Evolutionary conservation across 805 yeast genomes (phyloP), one percentile per base, ranked within the genome.

Genomic region (Hanseniaspora osmophila): DNA sequence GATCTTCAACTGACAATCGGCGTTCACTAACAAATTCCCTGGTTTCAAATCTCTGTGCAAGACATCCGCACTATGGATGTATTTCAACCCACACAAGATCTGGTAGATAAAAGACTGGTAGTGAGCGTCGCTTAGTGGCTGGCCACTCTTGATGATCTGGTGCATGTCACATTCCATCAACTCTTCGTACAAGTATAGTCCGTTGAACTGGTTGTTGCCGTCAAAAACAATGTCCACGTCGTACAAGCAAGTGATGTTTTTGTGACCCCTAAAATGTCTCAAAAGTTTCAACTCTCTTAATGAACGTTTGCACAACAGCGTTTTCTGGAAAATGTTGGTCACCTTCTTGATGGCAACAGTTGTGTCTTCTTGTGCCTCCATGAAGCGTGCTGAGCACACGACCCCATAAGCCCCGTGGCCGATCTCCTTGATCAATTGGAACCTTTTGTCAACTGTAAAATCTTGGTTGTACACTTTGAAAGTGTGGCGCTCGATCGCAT

Each of bases 341-440:
- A 92, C 90, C 60, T 92, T 92, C 64, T 92, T 92, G 57, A 92
- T 87, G 19, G 98, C 98, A 30, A 92, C 96, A 11, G 79, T 74
- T 6, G 87, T 88, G 41, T 82, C 90, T 44, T 79, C 84, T 5
- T 74, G 74, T 1, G 76, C 69, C 45, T 77, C 84, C 3, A 77
- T 71, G 61, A 87, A 88, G 54, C 79, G 76, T 15, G 98, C 98
- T 1, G 95, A 83, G 58, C 96, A 90, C 6, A 92, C 98, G 3
- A 90, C 80, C 38, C 98, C 98, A 58, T 92, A 92, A 1, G 98
- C 97, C 11, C 98, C 98, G 55, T 92, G 96, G 5, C 98, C 98
- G 37, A 92, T 73, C 54, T 92, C 97, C 57, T 88, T 84, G 48
- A 86, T 85, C 53, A 92, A 73, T 58, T 86, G 84, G 61, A 90